Conservation (phyloP, 2,329 filamentous ascomycete genomes). For the Blumeria hordei region DNA sequence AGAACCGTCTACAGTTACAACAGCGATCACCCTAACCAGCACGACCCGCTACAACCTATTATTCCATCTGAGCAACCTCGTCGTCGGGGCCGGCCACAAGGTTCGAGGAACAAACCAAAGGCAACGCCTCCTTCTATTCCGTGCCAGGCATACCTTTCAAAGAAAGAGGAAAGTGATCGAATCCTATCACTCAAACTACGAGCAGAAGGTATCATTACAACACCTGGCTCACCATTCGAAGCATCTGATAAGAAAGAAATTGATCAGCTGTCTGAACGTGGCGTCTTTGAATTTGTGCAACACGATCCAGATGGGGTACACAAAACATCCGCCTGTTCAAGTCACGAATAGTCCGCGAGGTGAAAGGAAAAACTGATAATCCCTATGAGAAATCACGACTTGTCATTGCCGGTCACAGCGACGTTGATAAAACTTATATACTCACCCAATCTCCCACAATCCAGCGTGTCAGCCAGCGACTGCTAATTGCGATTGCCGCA, state of each 20-base stretch:
- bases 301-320: not conserved
- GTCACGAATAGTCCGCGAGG: not conserved
- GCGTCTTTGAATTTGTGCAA: not conserved
- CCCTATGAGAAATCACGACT: not conserved
- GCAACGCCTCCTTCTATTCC: not conserved
- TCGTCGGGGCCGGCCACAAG: not conserved
- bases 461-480: not conserved
- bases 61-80: not conserved
- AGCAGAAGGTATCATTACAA: not conserved
- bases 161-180: not conserved
- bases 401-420: not conserved
- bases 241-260: conserved; percentile 1
- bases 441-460: not conserved
- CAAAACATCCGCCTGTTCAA: not conserved
- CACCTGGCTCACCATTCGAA: conserved; percentile 1
- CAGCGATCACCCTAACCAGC: not conserved
- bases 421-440: not conserved
- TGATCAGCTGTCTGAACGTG: not conserved
- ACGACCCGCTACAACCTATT: not conserved
- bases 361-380: not conserved
- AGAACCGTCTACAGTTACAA: not conserved
- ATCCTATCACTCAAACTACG: not conserved
- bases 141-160: not conserved
- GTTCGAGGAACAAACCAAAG: not conserved
- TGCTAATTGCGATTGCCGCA: not conserved